Evolutionary conservation across 164 flowering plant genomes (phyloP).

Genomic region (Platanus orientalis): DNA sequence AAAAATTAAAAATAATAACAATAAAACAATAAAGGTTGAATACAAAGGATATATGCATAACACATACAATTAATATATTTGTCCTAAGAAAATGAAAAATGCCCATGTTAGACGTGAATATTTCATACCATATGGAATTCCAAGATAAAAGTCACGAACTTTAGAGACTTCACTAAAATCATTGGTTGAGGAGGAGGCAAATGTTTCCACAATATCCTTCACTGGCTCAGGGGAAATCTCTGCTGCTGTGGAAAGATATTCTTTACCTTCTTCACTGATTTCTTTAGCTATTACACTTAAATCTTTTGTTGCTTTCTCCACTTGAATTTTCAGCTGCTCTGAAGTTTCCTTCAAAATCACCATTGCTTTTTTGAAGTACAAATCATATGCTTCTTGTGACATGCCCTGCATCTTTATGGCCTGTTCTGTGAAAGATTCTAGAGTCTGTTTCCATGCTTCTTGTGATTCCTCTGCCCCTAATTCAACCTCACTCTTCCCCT

Average conservation of each 20-base stretch:
- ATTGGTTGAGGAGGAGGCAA: conserved; percentile 44
- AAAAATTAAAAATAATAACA: no score
- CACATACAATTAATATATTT: no score
- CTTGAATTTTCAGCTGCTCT: conserved; percentile 64
- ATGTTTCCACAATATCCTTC: conserved; percentile 78
- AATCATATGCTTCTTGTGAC: conserved; percentile 78
- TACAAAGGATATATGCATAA: no score
- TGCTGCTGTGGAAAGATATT: conserved; percentile 54
- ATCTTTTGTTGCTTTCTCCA: conserved; percentile 71
- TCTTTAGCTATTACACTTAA: conserved; percentile 53
- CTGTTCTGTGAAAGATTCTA: conserved; percentile 73
- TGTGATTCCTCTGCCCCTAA: conserved; percentile 41
- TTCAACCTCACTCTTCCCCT: conserved; percentile 32
- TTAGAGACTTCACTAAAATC: conserved; percentile 49
- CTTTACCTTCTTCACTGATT: conserved; percentile 58
- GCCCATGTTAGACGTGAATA: background rate
- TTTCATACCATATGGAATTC: conserved; percentile 89
- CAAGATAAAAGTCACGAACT: conserved; percentile 68
- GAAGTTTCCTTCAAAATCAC: conserved; percentile 59
- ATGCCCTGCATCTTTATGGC: conserved; percentile 68
- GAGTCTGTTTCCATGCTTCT: conserved; percentile 66
- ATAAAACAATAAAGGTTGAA: no score
- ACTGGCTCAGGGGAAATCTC: conserved; percentile 72
- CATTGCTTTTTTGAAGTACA: conserved; percentile 59
- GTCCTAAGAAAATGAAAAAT: no score